phyloP scores from a whole-genome alignment of 1,284 basidiomycete genomes.

The Inonotus obliquus region DNA sequence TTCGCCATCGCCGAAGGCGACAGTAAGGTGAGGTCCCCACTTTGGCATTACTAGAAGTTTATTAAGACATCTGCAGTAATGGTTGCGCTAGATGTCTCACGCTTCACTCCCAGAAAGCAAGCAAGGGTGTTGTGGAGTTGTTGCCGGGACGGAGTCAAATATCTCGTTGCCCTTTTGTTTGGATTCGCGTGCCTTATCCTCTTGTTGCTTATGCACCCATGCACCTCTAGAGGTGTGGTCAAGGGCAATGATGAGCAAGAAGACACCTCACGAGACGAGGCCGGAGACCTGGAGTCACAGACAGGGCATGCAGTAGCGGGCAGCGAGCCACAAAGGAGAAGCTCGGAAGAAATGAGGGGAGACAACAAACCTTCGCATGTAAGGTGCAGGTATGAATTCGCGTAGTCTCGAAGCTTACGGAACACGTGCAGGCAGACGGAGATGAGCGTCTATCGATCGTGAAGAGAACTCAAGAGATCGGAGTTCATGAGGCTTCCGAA shows the following conservation, averaged over 20 bases:
- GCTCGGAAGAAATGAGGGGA: not conserved
- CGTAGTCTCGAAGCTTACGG: not conserved
- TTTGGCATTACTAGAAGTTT: not conserved
- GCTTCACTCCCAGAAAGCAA: not conserved
- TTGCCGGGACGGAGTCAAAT: not conserved
- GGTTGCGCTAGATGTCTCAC: not conserved
- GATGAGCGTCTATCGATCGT: not conserved
- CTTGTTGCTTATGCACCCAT: not conserved
- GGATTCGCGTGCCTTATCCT: not conserved
- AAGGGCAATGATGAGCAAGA: not conserved
- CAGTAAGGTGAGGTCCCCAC: not conserved
- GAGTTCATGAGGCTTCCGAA: not conserved
- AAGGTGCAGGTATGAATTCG: not conserved
- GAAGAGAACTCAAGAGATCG: not conserved
- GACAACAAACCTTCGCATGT: not conserved
- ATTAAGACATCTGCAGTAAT: not conserved
- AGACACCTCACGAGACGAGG: not conserved
- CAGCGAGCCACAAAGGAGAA: not conserved
- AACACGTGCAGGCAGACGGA: not conserved
- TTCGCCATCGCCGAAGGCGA: not conserved
- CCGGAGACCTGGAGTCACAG: conserved; percentile 3
- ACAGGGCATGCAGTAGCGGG: not conserved
- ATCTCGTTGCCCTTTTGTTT: not conserved
- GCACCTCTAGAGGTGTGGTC: not conserved
- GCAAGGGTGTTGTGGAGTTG: not conserved